phyloP scores from a whole-genome alignment of 2,329 filamentous ascomycete genomes.

The Rutstroemia sp. region DNA sequence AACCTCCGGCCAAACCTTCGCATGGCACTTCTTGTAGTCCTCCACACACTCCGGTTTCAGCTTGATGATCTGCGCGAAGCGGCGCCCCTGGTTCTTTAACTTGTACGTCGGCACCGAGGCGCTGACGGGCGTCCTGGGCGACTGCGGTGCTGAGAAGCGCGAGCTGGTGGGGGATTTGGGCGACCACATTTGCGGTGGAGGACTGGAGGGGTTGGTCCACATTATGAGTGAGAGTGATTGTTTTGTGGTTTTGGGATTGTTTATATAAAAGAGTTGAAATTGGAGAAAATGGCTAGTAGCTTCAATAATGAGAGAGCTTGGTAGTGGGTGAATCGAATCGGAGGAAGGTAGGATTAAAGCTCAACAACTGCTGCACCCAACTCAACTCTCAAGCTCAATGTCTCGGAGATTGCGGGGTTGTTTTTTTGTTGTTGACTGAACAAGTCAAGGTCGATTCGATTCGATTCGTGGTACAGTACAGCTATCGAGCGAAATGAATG shows the following conservation, averaged over 20 bases:
- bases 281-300: background rate
- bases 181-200: background rate
- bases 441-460: too few species aligned
- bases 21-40: slow-evolving; percentile 68
- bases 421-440: background rate
- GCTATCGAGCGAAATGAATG: slow-evolving; percentile 11
- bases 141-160: background rate
- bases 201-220: background rate
- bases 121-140: background rate
- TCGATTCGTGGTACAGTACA: background rate
- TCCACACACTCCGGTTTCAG: slow-evolving; percentile 59
- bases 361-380: background rate
- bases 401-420: background rate
- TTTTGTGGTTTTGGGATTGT: background rate
- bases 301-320: background rate
- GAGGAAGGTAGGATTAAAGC: background rate
- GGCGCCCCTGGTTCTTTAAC: slow-evolving; percentile 37
- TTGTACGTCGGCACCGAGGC: slow-evolving; percentile 14
- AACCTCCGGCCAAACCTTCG: slow-evolving; percentile 70
- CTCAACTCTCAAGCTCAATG: background rate
- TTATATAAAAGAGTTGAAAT: background rate
- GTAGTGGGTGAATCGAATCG: background rate
- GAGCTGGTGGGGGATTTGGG: background rate
- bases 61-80: slow-evolving; percentile 66
- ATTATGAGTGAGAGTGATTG: background rate